phyloP scores from a whole-genome alignment of 192 early-diverging fungal genomes.

The Backusella mclennaniae region DNA sequence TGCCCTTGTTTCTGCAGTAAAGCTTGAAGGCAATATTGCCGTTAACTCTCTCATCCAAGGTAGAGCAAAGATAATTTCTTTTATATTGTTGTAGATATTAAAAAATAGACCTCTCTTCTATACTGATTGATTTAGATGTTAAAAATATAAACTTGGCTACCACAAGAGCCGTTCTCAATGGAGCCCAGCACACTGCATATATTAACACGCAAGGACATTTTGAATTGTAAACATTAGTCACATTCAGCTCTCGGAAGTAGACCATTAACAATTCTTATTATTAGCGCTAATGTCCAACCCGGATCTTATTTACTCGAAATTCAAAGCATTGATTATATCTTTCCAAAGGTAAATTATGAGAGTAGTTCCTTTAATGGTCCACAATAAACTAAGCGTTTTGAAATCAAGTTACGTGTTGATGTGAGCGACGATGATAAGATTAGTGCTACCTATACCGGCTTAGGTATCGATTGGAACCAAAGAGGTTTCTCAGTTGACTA shows the following conservation, averaged over 20 bases:
- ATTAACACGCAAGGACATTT: constrained; percentile 5
- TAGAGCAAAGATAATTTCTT: not conserved
- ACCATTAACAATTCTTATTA: not conserved
- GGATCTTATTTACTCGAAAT: constrained; percentile 57
- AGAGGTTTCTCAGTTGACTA: constrained; percentile 40
- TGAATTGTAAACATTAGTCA: not conserved
- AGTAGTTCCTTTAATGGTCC: not conserved
- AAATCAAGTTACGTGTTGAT: constrained; percentile 45
- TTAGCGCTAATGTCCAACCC: constrained; percentile 42
- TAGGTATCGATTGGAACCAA: constrained; percentile 48
- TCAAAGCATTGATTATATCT: constrained; percentile 49
- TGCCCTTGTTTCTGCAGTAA: not conserved
- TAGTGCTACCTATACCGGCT: constrained; percentile 35
- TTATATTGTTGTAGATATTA: too few species aligned
- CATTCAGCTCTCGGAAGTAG: not conserved
- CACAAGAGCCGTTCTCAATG: constrained; percentile 12
- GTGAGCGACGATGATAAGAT: constrained; percentile 35
- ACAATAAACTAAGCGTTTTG: not conserved
- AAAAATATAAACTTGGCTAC: not conserved
- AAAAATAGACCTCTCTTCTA: not conserved
- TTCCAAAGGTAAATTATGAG: constrained; percentile 41
- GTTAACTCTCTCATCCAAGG: constrained; percentile 1
- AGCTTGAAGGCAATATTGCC: constrained; percentile 6
- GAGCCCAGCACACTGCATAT: not conserved
- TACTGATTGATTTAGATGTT: not conserved